Conservation (phyloP, 805 yeast species). For the Hanseniaspora occidentalis region DNA sequence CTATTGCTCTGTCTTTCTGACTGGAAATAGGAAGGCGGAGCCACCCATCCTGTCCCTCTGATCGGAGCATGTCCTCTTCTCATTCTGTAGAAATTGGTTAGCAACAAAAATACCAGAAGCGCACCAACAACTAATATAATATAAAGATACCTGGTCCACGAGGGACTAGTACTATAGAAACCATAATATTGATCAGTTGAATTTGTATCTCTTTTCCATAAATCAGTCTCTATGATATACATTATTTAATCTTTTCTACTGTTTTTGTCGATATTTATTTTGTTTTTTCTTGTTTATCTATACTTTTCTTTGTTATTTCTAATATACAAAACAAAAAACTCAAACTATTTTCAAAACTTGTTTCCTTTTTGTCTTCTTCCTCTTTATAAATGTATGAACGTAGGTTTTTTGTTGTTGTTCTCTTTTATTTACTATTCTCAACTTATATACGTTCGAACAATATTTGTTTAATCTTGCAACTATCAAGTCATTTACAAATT, state of each 20-base stretch:
- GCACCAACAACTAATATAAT: slow-evolving; percentile 47
- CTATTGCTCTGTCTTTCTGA: slow-evolving; percentile 43
- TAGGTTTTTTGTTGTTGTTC: too few relatives aligned
- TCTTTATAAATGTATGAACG: too few relatives aligned
- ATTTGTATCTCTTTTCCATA: not conserved
- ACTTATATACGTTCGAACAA: too few relatives aligned
- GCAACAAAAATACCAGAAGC: slow-evolving; percentile 32
- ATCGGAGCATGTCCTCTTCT: slow-evolving; percentile 34
- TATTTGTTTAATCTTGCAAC: too few relatives aligned
- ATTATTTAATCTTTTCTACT: not conserved
- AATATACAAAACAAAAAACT: too few relatives aligned
- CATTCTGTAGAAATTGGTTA: slow-evolving; percentile 40
- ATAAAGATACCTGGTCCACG: slow-evolving; percentile 46
- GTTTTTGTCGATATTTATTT: too few relatives aligned
- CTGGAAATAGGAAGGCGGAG: slow-evolving; percentile 53
- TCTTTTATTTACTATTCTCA: too few relatives aligned
- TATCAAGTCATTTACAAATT: too few relatives aligned
- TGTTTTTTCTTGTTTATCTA: too few relatives aligned
- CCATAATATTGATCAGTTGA: not conserved
- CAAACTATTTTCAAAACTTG: too few relatives aligned
- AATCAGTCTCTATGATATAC: not conserved
- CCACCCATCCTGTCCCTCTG: slow-evolving; percentile 58
- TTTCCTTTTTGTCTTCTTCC: too few relatives aligned
- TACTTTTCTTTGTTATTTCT: too few relatives aligned
- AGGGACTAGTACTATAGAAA: not conserved